phyloP scores from a whole-genome alignment of 805 yeast species.

The Clavispora santaluciae region DNA sequence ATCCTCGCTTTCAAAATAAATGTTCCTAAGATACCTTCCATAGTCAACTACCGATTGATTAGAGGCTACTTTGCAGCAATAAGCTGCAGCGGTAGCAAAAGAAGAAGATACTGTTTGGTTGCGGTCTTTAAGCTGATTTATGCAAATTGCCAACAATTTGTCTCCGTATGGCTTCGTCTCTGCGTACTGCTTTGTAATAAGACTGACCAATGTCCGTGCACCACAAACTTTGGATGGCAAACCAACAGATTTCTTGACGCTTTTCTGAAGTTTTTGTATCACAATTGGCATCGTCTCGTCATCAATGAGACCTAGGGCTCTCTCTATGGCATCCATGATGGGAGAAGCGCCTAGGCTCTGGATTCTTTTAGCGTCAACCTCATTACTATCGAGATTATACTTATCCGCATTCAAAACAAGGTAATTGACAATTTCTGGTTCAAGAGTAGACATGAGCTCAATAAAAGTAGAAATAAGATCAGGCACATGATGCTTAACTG shows the following conservation, averaged over 20 bases:
- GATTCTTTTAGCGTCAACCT: constrained; percentile 72
- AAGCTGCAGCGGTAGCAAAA: constrained; percentile 78
- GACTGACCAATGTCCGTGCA: constrained; percentile 61
- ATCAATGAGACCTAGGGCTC: constrained; percentile 54
- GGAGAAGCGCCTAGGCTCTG: constrained; percentile 78
- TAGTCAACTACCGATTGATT: constrained; percentile 50
- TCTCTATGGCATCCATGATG: constrained; percentile 81
- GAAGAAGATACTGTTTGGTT: constrained; percentile 71
- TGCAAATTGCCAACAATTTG: constrained; percentile 53
- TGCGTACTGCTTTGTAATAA: constrained; percentile 52
- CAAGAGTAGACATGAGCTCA: constrained; percentile 74
- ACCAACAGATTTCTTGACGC: constrained; percentile 73
- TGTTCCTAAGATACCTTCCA: constrained; percentile 42
- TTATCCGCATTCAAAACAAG: constrained; percentile 84
- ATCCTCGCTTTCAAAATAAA: constrained; percentile 54
- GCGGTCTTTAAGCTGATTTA: constrained; percentile 58
- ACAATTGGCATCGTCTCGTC: constrained; percentile 43
- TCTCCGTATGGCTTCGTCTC: constrained; percentile 52
- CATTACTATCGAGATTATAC: constrained; percentile 65
- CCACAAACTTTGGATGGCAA: constrained; percentile 89
- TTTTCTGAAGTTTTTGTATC: constrained; percentile 45
- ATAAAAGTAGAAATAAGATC: constrained; percentile 64
- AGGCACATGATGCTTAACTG: constrained; percentile 65
- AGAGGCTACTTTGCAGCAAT: constrained; percentile 60
- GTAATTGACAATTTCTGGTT: constrained; percentile 87